phyloP scores from a whole-genome alignment of 345 rosid species.

The Boechera stricta region DNA sequence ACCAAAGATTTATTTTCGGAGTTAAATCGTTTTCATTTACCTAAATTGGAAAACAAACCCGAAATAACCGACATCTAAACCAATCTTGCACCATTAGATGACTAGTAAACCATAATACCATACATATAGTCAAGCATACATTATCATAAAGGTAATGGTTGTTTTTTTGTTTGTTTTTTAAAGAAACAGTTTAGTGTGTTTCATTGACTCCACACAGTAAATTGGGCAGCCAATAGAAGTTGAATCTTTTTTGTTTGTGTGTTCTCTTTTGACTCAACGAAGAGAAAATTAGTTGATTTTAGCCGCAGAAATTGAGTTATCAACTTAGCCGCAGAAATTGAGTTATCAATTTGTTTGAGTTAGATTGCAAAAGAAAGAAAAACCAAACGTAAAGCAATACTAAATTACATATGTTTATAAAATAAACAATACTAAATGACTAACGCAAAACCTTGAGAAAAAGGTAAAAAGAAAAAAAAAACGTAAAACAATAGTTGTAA shows the following conservation, averaged over 20 bases:
- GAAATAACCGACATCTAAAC: conserved; percentile 14
- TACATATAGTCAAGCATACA: conserved; percentile 2
- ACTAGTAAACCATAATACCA: conserved; percentile 8
- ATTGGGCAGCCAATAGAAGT: conserved; percentile 20
- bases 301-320: conserved; percentile 31
- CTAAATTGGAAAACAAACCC: conserved; percentile 10
- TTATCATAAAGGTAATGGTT: background rate
- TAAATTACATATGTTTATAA: conserved; percentile 2
- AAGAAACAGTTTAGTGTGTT: conserved; percentile 23
- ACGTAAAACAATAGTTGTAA: conserved; percentile 18
- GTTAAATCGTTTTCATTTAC: background rate
- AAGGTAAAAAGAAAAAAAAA: background rate
- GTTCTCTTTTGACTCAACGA: conserved; percentile 34
- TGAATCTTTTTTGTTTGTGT: background rate
- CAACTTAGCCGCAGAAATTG: conserved; percentile 31
- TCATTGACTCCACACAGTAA: conserved; percentile 24
- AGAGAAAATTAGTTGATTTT: background rate
- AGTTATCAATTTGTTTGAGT: background rate
- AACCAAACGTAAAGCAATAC: conserved; percentile 19
- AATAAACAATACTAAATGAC: background rate
- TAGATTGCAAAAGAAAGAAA: background rate
- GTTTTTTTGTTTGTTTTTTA: background rate
- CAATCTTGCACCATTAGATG: background rate
- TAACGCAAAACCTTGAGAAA: conserved; percentile 2
- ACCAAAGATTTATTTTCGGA: background rate